Conservation (phyloP, 1,284 basidiomycete species). For the Violaceomyces palustris region DNA sequence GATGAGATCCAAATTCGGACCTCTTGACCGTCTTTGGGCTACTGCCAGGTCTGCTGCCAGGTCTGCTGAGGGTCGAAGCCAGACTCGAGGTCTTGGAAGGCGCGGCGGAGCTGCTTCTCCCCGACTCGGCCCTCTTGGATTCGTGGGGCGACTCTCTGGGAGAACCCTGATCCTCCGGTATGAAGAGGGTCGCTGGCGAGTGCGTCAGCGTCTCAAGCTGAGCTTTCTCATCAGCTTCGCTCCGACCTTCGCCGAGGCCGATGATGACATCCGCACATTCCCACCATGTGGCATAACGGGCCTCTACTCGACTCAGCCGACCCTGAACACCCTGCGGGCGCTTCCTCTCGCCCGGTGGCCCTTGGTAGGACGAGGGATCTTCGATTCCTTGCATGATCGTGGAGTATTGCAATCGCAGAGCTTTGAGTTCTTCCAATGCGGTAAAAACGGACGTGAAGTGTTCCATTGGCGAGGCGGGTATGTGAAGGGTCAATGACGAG, state of each 20-base stretch:
- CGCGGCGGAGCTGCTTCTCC: slow-evolving; percentile 5
- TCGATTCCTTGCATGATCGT: slow-evolving; percentile 5
- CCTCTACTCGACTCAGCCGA: slow-evolving; percentile 1
- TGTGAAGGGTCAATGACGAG: too few species aligned
- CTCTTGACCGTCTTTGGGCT: too few species aligned
- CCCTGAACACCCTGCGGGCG: too few species aligned
- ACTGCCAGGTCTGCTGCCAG: slow-evolving; percentile 13
- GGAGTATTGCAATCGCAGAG: slow-evolving; percentile 16
- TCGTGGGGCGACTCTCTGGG: slow-evolving; percentile 4
- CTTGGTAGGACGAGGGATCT: not conserved
- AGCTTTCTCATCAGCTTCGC: slow-evolving; percentile 23
- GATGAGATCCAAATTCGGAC: too few species aligned
- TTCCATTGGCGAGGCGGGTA: not conserved
- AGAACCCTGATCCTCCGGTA: slow-evolving; percentile 5
- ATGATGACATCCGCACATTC: slow-evolving; percentile 42
- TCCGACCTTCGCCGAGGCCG: slow-evolving; percentile 27
- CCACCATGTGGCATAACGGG: slow-evolving; percentile 13
- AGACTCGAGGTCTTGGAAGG: not conserved
- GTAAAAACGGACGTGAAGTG: not conserved
- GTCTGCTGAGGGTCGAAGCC: not conserved
- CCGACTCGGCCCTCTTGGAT: too few species aligned
- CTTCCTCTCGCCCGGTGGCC: slow-evolving; percentile 2
- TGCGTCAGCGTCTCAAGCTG: slow-evolving; percentile 25
- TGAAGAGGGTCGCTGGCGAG: slow-evolving; percentile 9
- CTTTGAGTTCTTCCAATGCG: slow-evolving; percentile 40